A percentile compares a stretch with the other conserved stretches of the same genome.
Conservation (phyloP, 208 protist species). For the Acanthamoeba rhysodes region DNA sequence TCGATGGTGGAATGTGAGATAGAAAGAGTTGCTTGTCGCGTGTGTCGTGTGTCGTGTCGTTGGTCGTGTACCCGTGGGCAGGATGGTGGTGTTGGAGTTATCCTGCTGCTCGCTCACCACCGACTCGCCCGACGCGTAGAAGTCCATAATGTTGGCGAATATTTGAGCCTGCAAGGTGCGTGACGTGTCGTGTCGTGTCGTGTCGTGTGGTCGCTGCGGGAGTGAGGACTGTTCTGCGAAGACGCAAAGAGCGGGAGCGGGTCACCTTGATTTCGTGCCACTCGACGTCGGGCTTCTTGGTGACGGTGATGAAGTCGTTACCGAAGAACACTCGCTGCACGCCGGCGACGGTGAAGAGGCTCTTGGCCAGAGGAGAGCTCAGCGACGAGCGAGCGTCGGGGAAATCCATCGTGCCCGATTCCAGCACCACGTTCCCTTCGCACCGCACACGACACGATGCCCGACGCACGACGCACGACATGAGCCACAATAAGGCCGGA, state of each 20-base stretch:
- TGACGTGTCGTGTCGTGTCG: too few relatives aligned
- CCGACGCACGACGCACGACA: too few relatives aligned
- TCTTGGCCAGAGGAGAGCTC: constrained; percentile 85
- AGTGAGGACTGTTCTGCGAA: background rate
- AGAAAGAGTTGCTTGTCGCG: constrained; percentile 74
- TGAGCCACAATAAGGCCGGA: too few relatives aligned
- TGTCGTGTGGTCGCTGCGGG: background rate
- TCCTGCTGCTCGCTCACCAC: constrained; percentile 79
- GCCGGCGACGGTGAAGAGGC: constrained; percentile 84
- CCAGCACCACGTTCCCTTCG: constrained; percentile 10
- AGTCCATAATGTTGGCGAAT: constrained; percentile 89
- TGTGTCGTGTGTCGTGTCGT: background rate
- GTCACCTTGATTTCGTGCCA: constrained; percentile 83
- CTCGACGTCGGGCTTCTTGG: constrained; percentile 83
- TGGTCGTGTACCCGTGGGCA: background rate
- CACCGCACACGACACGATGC: background rate
- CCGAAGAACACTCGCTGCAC: constrained; percentile 88
- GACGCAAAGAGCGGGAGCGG: background rate
- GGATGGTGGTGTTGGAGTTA: background rate
- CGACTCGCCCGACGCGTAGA: constrained; percentile 86
- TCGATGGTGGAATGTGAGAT: too few relatives aligned
- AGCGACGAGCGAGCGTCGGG: constrained; percentile 48
- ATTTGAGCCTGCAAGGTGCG: constrained; percentile 77
- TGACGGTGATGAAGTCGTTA: constrained; percentile 89
- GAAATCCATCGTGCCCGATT: constrained; percentile 79